phyloP scores from a whole-genome alignment of 2,329 filamentous ascomycete species.

The Arthroderma sp. region DNA sequence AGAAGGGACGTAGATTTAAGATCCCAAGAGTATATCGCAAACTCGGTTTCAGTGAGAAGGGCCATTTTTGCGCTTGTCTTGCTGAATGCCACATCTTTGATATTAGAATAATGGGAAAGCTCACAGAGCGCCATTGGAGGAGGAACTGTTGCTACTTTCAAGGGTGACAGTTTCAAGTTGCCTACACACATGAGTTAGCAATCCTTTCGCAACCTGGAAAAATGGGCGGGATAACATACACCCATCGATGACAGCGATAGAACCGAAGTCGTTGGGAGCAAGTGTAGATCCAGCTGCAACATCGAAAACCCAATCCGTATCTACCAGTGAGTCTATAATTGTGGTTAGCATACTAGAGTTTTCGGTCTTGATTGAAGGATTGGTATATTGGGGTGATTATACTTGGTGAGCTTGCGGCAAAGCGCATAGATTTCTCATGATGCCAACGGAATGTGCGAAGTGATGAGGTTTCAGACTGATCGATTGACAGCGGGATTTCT shows the following conservation, averaged over 20 bases:
- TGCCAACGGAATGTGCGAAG: conserved; percentile 53
- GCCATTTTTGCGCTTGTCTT: conserved; percentile 54
- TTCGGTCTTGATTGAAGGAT: background rate
- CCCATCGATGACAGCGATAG: conserved; percentile 77
- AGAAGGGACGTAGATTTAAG: conserved; percentile 36
- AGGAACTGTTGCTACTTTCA: conserved; percentile 72
- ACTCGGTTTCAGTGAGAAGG: conserved; percentile 53
- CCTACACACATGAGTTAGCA: conserved; percentile 30
- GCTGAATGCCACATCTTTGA: conserved; percentile 64
- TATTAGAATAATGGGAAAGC: conserved; percentile 48
- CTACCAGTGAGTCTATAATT: conserved; percentile 39
- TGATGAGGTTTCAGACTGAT: conserved; percentile 15
- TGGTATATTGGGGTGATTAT: conserved; percentile 19
- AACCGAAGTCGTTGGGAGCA: conserved; percentile 63
- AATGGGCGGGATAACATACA: conserved; percentile 30
- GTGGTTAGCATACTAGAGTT: background rate
- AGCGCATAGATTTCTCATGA: conserved; percentile 64
- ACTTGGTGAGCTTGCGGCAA: conserved; percentile 47
- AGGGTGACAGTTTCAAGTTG: conserved; percentile 69
- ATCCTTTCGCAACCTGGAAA: conserved; percentile 2
- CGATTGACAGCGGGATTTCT: conserved; percentile 48
- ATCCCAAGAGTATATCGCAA: conserved; percentile 61
- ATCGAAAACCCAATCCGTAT: conserved; percentile 56
- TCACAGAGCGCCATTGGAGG: conserved; percentile 86
- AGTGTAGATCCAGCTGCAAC: conserved; percentile 56